Evolutionary conservation across 23 red algal genomes (phyloP), one percentile per base, ranked within the genome.

Genomic region (Rhodosorus marinus): DNA sequence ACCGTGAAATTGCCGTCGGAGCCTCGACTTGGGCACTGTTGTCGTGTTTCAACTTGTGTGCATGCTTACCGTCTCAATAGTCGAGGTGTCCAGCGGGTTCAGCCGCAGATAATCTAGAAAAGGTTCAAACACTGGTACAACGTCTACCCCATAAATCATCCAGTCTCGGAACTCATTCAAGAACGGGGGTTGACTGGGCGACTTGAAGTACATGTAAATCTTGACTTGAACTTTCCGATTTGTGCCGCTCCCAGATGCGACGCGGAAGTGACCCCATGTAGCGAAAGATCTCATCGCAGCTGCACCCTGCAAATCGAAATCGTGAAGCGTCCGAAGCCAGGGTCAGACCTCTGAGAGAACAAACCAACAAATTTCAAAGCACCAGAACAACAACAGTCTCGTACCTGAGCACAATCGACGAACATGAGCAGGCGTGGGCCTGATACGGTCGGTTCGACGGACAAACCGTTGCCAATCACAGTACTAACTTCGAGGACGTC

Each of bases 301-400:
- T 40, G 82, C 69, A 8, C 84, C 84, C 17, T 93, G 84, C 7
- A n/a, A n/a, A n/a, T n/a, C n/a, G n/a, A n/a, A n/a, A n/a, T n/a
- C n/a, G n/a, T n/a, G n/a, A n/a, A n/a, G n/a, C n/a, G n/a, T n/a
- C n/a, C n/a, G n/a, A n/a, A n/a, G n/a, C n/a, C n/a, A n/a, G n/a
- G n/a, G n/a, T n/a, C n/a, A n/a, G n/a, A n/a, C n/a, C n/a, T n/a
- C n/a, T n/a, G n/a, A n/a, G n/a, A n/a, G n/a, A n/a, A n/a, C n/a
- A n/a, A n/a, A n/a, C n/a, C n/a, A n/a, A n/a, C n/a, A n/a, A n/a
- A n/a, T n/a, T n/a, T n/a, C n/a, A n/a, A n/a, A n/a, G n/a, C n/a
- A n/a, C n/a, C n/a, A n/a, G n/a, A n/a, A n/a, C n/a, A n/a, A n/a
- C n/a, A n/a, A n/a, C n/a, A n/a, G n/a, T n/a, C n/a, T n/a, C n/a